Conservation (phyloP, 495 filamentous ascomycete genomes). For the Lophiostoma macrostomum region DNA sequence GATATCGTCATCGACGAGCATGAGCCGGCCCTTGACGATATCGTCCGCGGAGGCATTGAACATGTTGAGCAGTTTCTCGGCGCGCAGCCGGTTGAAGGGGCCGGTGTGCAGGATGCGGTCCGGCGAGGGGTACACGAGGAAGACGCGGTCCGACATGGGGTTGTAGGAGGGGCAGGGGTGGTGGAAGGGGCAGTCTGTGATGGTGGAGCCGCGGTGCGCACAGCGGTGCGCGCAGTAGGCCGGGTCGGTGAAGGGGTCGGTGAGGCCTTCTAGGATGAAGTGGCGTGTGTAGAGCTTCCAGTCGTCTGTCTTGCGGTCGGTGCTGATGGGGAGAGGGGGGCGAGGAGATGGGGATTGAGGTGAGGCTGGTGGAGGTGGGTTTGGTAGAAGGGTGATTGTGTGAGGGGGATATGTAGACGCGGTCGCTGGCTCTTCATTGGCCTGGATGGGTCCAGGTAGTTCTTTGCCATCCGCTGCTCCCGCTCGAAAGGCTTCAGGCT, state of each 20-base stretch:
- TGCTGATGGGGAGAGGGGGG: not conserved
- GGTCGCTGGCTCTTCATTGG: too few species aligned
- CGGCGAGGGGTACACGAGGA: not conserved
- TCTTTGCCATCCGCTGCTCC: too few species aligned
- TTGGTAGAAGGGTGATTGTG: too few species aligned
- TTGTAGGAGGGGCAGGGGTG: not conserved
- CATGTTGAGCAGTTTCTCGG: not conserved
- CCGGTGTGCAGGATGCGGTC: not conserved
- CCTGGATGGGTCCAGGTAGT: too few species aligned
- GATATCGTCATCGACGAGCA: not conserved
- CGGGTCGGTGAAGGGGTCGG: not conserved
- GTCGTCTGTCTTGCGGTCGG: not conserved
- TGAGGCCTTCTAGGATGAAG: too few species aligned
- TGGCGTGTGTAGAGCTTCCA: not conserved
- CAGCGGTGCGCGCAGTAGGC: not conserved
- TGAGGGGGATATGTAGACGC: too few species aligned
- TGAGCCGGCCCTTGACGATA: not conserved
- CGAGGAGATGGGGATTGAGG: too few species aligned
- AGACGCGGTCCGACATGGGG: not conserved
- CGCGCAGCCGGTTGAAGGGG: constrained; percentile 4
- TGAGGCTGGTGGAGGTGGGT: too few species aligned
- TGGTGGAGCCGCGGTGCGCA: not conserved
- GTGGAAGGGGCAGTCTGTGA: not conserved
- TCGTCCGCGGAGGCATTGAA: not conserved
- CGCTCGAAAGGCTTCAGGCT: too few species aligned